Base-by-base conservation (phyloP, 2,329 filamentous ascomycete genomes). In the Aspergillus transmontanensis region DNA sequence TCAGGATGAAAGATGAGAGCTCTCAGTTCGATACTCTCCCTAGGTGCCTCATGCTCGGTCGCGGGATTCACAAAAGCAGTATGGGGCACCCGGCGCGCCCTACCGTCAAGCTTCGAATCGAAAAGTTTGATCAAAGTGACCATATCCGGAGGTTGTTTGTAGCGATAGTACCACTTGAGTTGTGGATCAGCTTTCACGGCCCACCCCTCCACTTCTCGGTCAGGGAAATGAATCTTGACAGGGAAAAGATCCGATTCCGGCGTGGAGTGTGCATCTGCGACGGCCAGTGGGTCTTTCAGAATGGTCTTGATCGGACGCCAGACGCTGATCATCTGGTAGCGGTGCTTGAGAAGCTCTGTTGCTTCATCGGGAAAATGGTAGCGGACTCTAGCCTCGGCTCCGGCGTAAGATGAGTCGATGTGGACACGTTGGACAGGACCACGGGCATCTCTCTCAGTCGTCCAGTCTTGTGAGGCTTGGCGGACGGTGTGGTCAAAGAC, bases 101-200 rank as follows among this genome's bases (percentile, higher is more conserved):
- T 73, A 0, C 84, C 85, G 70, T 87, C 85, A 30, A 77, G 77
- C 78, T 86, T 85, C 32, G 79, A 84, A 73, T 89, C 87, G 69
- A 84, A 89, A 69, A 85, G 87, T 73, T 89, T 89, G 74, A 89
- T 86, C 50, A 89, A 69, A 4, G 86, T 78, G 4, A 85, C 83
- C 75, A 89, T 81, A 4, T 83, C 78, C 0, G 85, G 84, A 0
- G 76, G 79, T 70, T 87, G 81, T 1, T 78, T 79, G 54, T 79
- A 79, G 63, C 83, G 79, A 72, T 85, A 87, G 70, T 82, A 84
- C 85, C 85, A 87, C 69, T 75, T 78, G 45, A 86, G 83, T 1
- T 66, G 60, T 0, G 71, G 66, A 63, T 80, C 78, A 59, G 82
- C 67, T 19, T 75, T 76, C 3, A 85, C 80, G 0, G 72, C 66